phyloP scores from a whole-genome alignment of 176 grass and related monocot genomes.

The Zea mays region DNA sequence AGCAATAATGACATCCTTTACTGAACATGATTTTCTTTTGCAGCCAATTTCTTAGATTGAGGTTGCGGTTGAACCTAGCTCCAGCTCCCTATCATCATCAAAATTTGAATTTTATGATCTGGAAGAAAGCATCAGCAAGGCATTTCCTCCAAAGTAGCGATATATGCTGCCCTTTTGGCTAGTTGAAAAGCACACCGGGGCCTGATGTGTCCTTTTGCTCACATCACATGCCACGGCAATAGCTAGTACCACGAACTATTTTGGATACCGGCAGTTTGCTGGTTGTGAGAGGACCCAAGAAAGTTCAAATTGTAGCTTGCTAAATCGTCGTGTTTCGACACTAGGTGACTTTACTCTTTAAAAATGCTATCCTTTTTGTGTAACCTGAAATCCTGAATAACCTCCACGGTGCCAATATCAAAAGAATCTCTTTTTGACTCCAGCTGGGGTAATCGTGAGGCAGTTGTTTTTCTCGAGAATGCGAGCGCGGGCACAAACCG shows the following conservation, averaged over 20 bases:
- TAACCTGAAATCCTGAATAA: too few species aligned
- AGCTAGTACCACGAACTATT: background rate
- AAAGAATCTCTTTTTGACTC: too few species aligned
- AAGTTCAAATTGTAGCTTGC: background rate
- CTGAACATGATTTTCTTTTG: conserved; percentile 4
- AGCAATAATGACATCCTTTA: background rate
- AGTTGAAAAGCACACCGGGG: background rate
- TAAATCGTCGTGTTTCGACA: background rate
- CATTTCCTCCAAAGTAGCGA: background rate
- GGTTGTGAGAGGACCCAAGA: background rate
- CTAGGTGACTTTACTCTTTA: background rate
- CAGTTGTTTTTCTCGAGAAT: too few species aligned
- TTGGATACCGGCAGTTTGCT: background rate
- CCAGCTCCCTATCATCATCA: background rate
- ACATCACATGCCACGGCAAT: background rate
- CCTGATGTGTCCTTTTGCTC: background rate
- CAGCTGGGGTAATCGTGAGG: too few species aligned
- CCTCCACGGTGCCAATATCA: too few species aligned
- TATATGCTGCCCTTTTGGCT: background rate
- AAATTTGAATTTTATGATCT: background rate
- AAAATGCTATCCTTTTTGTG: background rate
- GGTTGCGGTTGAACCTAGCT: background rate
- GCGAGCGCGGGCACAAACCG: too few species aligned
- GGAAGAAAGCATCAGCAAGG: background rate
- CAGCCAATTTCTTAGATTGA: conserved; percentile 16